Base-by-base conservation (phyloP, 768 basidiomycete species). In the Boletus sensibilis region DNA sequence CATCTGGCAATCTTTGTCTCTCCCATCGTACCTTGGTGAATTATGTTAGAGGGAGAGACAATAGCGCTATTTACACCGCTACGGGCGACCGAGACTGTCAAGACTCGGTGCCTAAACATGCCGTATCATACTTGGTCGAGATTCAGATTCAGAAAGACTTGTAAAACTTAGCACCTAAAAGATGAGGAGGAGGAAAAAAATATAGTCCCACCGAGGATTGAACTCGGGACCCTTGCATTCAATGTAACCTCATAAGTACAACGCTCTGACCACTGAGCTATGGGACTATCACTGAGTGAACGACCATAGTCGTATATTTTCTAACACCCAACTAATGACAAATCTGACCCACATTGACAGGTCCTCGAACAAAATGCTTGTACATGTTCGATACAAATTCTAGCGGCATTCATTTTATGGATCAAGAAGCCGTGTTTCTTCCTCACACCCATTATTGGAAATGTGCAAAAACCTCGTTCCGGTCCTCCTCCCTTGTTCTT, bases 401-500 rank as follows among this genome's bases (percentile, higher is more conserved):
- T 13, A 34, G 12, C 5, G 7, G 29, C 10, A 35, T 25, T 38
- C 27, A 39, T 38, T 2, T 47, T 42, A 70, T 25, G 71, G 63
- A 45, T 74, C 76, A 64, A 62, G 54, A 39, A 68, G 56, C 20
- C 53, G 57, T 7, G 52, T 44, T 29, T 79, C 77, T 62, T 82
- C 82, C 51, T 69, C 62, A 51, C 78, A 80, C 48, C 75, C 75
- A n/a, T 76, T 75, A 12, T 64, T 67, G 13, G 75, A 73, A 42
- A 84, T 68, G 23, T 79, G 76, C 23, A 89, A 68, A 62, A 85
- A 88, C 57, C 88, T 76, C 2, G 83, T 90, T 14, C 90, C 92
- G 38, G 89, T 82, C 51, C 90, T 77, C 60, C 80, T 74, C 5
- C 84, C 88, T 69, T 94, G 92, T 58, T 92, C 88, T 3, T 85